Conservation (phyloP, 208 protist species). For the Trypanosomatidae sp. region DNA sequence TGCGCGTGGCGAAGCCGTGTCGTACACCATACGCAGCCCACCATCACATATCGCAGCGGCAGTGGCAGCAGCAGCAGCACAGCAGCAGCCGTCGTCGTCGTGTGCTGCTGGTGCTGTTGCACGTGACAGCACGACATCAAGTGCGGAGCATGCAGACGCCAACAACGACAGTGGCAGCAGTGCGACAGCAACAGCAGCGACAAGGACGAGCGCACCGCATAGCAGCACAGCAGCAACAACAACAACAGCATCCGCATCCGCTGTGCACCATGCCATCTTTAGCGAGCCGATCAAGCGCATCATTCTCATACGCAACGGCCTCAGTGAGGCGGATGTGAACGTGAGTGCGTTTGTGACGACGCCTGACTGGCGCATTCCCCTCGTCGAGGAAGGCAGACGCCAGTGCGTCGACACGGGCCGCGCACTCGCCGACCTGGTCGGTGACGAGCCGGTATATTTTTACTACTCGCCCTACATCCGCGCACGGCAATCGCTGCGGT, state of each 20-base stretch:
- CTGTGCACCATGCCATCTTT: not conserved
- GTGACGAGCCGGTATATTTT: slow-evolving; percentile 73
- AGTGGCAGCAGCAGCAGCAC: too few species aligned
- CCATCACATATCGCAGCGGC: too few species aligned
- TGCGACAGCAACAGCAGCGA: not conserved
- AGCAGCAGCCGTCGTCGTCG: too few species aligned
- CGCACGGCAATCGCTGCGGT: slow-evolving; percentile 56
- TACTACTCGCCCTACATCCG: slow-evolving; percentile 88
- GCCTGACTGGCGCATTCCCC: slow-evolving; percentile 84
- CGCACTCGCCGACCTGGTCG: slow-evolving; percentile 51
- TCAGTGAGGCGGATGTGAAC: slow-evolving; percentile 64
- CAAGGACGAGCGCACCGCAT: not conserved
- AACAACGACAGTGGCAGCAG: not conserved
- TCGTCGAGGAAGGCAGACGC: slow-evolving; percentile 54
- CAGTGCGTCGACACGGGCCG: slow-evolving; percentile 52
- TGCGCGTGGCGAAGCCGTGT: too few species aligned
- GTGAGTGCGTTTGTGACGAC: slow-evolving; percentile 44
- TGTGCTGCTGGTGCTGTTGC: too few species aligned
- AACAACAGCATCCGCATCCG: not conserved
- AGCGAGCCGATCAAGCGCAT: slow-evolving; percentile 80
- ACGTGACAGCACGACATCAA: too few species aligned
- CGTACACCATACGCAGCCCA: too few species aligned
- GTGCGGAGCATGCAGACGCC: too few species aligned
- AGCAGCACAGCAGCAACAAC: too few species aligned
- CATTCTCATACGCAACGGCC: slow-evolving; percentile 76